Evolutionary conservation across 2,329 filamentous ascomycete genomes (phyloP).

Genomic region (Capronia epimyces): DNA sequence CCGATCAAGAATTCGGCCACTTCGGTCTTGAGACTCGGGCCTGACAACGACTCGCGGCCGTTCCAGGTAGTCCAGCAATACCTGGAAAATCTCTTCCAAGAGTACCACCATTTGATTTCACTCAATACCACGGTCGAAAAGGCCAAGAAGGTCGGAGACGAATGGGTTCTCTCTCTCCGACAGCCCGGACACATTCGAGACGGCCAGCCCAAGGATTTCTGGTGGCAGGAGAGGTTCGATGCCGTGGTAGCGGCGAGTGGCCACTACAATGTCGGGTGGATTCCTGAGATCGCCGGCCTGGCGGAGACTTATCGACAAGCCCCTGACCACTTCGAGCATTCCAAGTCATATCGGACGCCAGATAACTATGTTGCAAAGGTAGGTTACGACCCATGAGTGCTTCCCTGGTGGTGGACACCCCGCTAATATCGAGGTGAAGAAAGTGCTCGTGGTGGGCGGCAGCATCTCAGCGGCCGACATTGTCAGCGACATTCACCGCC

Average conservation of each 20-base stretch:
- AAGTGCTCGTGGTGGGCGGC: constrained; percentile 51
- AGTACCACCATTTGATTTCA: constrained; percentile 33
- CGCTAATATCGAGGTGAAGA: constrained; percentile 30
- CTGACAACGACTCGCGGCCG: constrained; percentile 28
- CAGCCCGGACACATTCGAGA: constrained; percentile 10
- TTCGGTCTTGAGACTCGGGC: constrained; percentile 25
- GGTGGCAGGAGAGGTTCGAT: constrained; percentile 44
- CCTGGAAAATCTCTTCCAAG: constrained; percentile 29
- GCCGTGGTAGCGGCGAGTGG: constrained; percentile 49
- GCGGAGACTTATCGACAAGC: constrained; percentile 41
- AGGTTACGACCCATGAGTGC: too few relatives aligned
- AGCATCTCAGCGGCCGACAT: constrained; percentile 53
- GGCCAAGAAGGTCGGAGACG: constrained; percentile 29
- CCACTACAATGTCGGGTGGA: constrained; percentile 48
- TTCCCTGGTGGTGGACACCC: neutral
- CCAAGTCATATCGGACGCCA: constrained; percentile 47
- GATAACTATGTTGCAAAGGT: constrained; percentile 47
- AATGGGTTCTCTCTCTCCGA: constrained; percentile 34
- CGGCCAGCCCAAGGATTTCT: constrained; percentile 12
- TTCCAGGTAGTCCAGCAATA: constrained; percentile 28
- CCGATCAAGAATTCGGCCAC: constrained; percentile 28
- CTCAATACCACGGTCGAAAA: constrained; percentile 35
- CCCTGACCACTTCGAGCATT: constrained; percentile 45
- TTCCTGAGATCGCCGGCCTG: constrained; percentile 47
- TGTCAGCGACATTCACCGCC: constrained; percentile 45